Conservation (phyloP, 306 rosid genomes). For the Prunus mira region DNA sequence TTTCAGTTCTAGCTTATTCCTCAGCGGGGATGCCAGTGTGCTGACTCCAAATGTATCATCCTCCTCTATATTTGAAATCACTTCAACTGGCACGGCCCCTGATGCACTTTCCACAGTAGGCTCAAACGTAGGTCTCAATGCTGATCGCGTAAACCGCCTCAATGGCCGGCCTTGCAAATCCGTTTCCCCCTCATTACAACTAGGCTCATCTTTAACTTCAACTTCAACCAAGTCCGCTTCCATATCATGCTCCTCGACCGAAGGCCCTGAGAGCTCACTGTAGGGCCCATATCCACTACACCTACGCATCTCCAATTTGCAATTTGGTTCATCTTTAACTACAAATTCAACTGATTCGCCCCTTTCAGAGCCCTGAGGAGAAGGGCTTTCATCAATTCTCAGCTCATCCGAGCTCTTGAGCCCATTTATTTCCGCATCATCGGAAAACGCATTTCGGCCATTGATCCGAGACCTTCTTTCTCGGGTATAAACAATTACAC, state of each 20-base stretch:
- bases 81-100: conserved; percentile 21
- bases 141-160: conserved; percentile 46
- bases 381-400: conserved; percentile 11
- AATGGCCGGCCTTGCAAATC: conserved; percentile 24
- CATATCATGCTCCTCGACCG: conserved; percentile 18
- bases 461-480: conserved; percentile 39
- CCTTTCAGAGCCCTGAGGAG: conserved; percentile 1
- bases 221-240: conserved; percentile 8
- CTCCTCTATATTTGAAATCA: conserved; percentile 28
- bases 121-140: conserved; percentile 32
- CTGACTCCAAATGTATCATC: conserved; percentile 24
- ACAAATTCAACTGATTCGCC: conserved; percentile 22
- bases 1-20: conserved; percentile 56
- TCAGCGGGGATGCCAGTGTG: conserved; percentile 23
- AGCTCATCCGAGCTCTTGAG: conserved; percentile 11
- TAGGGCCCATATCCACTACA: conserved; percentile 16
- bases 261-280: conserved; percentile 12
- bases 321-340: conserved; percentile 6
- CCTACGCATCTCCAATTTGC: conserved; percentile 6
- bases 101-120: conserved; percentile 12
- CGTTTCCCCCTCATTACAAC: conserved; percentile 1
- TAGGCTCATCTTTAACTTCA: conserved; percentile 8
- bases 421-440: conserved; percentile 24
- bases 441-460: conserved; percentile 19
- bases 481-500: conserved; percentile 77